Evolutionary conservation across 257 asterid genomes (phyloP), one percentile per base, ranked within the genome.

Genomic region (Henckelia pumila): DNA sequence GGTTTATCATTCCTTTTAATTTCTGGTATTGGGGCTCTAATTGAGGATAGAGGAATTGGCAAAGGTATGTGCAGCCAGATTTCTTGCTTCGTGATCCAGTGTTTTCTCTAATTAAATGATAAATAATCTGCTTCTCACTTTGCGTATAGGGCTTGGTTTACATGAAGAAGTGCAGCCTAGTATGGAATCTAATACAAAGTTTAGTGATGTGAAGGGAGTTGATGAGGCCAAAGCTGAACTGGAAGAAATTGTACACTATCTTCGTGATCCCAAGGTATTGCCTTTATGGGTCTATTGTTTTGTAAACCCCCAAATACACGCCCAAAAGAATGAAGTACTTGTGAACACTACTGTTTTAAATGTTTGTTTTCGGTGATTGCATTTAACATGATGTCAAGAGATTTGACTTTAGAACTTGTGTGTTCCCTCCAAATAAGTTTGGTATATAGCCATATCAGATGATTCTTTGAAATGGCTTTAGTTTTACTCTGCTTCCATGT

Each of bases 231-330:
- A 90, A 80, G 66, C 86, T 58, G 97, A 93, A 77, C 84, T 93
- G 74, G 96, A 93, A 80, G 99, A 93, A 80, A 93, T 93, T 71
- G 99, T 88, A 65, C 95, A 90, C 84, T 93, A 93, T 81, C 95
- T 93, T 71, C 94, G 99, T 76, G 97, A 93, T 81, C 97, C 99
- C 37, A 93, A 88, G 96, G 99, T 88, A 67, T 76, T 64, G 69
- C 56, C 67, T 37, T 62, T 24, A 58, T 50, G 47, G 24, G 68
- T 32, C 61, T 73, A 61, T 66, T 63, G 60, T 55, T 57, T 32
- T 33, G 4, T 64, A 13, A 21, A 28, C 71, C 20, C 25, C 10
- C 23, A 21, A n/a, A 20, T 20, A 44, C 64, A 25, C 29, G 25
- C 47, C 47, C 10, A 47, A 19, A 22, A 53, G 24, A 28, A 67